A percentile compares a stretch with the other conserved stretches of the same genome.
Conservation (phyloP, 2,329 filamentous ascomycete genomes). For the Trichophaea hybrida region DNA sequence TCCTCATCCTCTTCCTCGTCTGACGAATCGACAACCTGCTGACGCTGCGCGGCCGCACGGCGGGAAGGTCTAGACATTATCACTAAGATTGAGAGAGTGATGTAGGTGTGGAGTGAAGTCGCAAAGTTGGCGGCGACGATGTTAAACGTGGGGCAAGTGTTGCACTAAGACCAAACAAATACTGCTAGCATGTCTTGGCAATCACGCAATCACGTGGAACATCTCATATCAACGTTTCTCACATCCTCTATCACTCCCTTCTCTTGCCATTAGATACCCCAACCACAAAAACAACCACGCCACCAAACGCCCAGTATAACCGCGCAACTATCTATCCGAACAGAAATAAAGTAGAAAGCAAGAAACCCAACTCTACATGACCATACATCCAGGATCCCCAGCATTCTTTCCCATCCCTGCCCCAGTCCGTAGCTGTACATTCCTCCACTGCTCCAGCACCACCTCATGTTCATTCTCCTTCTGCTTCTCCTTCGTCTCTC, state of each 20-base stretch:
- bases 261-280: too few relatives aligned
- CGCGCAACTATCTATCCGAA: too few relatives aligned
- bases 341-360: neutral
- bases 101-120: neutral
- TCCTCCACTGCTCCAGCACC: conserved; percentile 57
- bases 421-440: conserved; percentile 38
- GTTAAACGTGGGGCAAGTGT: neutral
- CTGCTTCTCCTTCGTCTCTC: conserved; percentile 52
- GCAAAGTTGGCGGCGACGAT: neutral
- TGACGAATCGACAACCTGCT: conserved; percentile 63
- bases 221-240: too few relatives aligned
- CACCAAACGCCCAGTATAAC: too few relatives aligned
- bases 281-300: too few relatives aligned
- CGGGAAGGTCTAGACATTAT: conserved; percentile 36
- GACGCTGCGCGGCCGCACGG: conserved; percentile 50
- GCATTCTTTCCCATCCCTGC: neutral
- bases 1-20: conserved; percentile 48
- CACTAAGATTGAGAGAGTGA: neutral
- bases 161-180: neutral
- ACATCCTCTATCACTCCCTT: too few relatives aligned
- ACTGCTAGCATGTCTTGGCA: neutral
- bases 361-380: conserved; percentile 38
- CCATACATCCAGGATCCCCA: conserved; percentile 38
- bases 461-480: conserved; percentile 59
- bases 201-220: neutral